These are phyloP conservation scores for Ustilago hordei DNA, from an alignment of 1,284 basidiomycete species.

Conservation along the genomic window DNA sequence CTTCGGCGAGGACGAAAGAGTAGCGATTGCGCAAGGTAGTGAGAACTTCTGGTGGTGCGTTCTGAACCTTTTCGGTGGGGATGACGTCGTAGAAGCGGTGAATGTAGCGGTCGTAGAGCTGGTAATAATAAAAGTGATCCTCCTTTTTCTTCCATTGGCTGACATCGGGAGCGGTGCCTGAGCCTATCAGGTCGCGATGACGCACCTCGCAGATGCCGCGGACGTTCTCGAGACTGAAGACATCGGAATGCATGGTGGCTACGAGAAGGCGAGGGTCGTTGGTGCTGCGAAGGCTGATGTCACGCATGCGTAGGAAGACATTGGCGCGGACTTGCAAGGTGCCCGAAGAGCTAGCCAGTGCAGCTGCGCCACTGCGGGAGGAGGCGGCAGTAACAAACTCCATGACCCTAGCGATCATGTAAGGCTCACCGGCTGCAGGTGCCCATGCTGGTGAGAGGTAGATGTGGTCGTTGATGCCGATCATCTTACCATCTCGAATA, in stretches of 20 bases:
- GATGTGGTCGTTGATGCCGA: constrained; percentile 79
- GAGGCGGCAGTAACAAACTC: constrained; percentile 87
- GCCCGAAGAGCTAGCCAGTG: constrained; percentile 73
- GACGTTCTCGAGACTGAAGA: constrained; percentile 90
- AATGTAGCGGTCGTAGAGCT: constrained; percentile 95
- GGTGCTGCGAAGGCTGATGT: constrained; percentile 84
- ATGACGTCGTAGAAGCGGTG: constrained; percentile 98
- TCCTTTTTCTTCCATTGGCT: constrained; percentile 94
- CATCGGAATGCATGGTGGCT: constrained; percentile 93
- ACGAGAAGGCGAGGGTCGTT: constrained; percentile 89
- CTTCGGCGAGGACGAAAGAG: constrained; percentile 94
- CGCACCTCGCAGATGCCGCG: constrained; percentile 90
- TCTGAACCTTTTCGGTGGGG: constrained; percentile 84
- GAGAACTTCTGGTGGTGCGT: constrained; percentile 72
- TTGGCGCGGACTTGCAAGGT: constrained; percentile 79
- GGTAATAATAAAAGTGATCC: constrained; percentile 93
- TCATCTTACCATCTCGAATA: constrained; percentile 57
- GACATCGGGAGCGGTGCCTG: constrained; percentile 75
- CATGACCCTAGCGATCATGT: constrained; percentile 94
- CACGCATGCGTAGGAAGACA: constrained; percentile 91
- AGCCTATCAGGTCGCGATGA: constrained; percentile 88
- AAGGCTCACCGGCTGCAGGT: constrained; percentile 84
- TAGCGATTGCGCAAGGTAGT: constrained; percentile 79
- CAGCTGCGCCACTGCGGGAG: constrained; percentile 75
- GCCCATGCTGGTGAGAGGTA: constrained; percentile 93